Evolutionary conservation across 768 basidiomycete genomes (phyloP), one percentile per base, ranked within the genome.

Genomic region (Heimioporus sp.): DNA sequence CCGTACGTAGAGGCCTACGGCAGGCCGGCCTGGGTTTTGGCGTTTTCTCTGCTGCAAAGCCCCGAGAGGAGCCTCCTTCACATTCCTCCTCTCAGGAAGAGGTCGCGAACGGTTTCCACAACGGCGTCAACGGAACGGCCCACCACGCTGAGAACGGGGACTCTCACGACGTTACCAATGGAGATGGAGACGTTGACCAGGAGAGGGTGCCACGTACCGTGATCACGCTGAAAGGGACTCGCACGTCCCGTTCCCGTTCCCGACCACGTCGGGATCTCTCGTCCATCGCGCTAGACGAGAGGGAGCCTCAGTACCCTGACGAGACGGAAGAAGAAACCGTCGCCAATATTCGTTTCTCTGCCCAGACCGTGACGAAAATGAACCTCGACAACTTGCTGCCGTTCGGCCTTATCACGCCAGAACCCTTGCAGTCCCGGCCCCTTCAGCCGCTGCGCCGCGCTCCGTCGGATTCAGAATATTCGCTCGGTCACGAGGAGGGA

Each of bases 341-440:
- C 20, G 86, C 89, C 17, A 87, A 84, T 59, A 77, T 87, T 46
- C 83, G 87, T 36, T 90, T 90, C 71, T 89, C 87, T 10, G 89
- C 88, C 9, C 77, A 81, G 49, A 72, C 80, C 46, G 76, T 91
- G 20, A 76, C 85, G 15, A 85, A 81, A 62, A 73, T 73, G 10
- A 81, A 85, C 61, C 71, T 91, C 44, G 73, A 68, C 24, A 68
- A 72, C 12, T 67, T 86, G 19, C 76, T 92, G 56, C 90, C 90
- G 6, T 92, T 92, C 63, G 89, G 89, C 9, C 70, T 93, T 43
- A 86, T 92, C 63, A 77, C 86, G 19, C 91, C 90, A 3, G 86
- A 92, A 70, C 64, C 72, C 34, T 72, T 68, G 42, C 72, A 73
- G 48, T 67, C 69, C 44, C 75, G 78, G 28, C 69, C 73, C 52